phyloP scores from a whole-genome alignment of 495 filamentous ascomycete species.

The Talaromyces wortmannii region DNA sequence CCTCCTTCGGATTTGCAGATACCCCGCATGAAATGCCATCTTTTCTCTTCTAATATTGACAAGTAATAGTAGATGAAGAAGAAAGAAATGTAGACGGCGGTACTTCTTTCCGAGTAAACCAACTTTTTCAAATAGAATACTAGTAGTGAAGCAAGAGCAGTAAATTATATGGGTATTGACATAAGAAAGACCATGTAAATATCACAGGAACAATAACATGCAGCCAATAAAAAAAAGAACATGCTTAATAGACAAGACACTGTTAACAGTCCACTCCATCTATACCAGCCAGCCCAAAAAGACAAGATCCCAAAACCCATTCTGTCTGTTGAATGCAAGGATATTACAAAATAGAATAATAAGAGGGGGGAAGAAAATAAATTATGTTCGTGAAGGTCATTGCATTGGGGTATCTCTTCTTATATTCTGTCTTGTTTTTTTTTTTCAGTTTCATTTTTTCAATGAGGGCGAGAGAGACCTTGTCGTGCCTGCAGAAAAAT shows the following conservation, averaged over 20 bases:
- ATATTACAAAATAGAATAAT: background rate
- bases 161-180: too few species aligned
- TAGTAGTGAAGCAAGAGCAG: too few species aligned
- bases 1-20: background rate
- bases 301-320: background rate
- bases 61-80: background rate
- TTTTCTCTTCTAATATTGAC: background rate
- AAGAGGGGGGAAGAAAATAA: background rate
- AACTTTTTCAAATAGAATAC: background rate
- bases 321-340: background rate
- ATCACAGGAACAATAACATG: too few species aligned
- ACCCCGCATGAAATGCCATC: background rate
- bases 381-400: background rate
- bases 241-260: background rate
- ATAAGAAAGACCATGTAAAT: too few species aligned
- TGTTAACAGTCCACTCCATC: too few species aligned
- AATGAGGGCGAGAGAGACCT: conserved; percentile 5
- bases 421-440: background rate
- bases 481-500: conserved; percentile 6
- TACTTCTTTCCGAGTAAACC: background rate
- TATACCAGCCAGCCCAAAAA: background rate
- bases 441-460: background rate
- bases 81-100: too few species aligned
- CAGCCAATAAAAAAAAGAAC: background rate
- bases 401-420: background rate